Evolutionary conservation across 768 basidiomycete genomes (phyloP), one percentile per base, ranked within the genome.

Genomic region (Xerocomellus chrysenteron): DNA sequence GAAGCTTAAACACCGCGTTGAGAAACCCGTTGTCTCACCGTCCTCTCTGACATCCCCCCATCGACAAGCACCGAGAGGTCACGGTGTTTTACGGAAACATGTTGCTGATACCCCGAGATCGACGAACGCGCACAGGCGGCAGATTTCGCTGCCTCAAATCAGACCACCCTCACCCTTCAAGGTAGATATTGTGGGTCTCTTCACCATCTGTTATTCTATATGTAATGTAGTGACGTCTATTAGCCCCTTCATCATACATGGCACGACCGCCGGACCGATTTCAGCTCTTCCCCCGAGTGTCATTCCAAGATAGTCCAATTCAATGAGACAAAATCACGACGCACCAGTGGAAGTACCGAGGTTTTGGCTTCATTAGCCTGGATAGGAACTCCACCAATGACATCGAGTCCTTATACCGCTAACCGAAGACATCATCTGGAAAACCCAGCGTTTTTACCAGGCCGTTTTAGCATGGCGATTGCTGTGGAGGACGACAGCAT

Each of bases 401-500:
- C 36, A 8, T 30, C 43, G 26, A 19, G 39, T 44, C 17, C 58
- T 40, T 41, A 52, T 26, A 32, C 40, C 11, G 21, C 51, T 44
- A 16, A 58, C 11, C 26, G 21, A 40, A 45, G 8, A 28, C 3
- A 12, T 47, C 55, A 28, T 13, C 10, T 13, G 0, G 35, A 47
- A 47, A 54, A 41, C 19, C 13, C 50, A n/a, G 14, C 32, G 19
- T 55, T 36, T 43, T 28, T 49, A 16, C 39, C 57, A 5, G 56
- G 57, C 49, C 48, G 37, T 13, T 17, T 70, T 30, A 50, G 51
- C 50, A 66, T 82, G 46, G 78, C 78, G 2, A 78, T 76, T 65
- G 80, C 78, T 16, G 76, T 83, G 57, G 80, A 75, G 28, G 78
- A 82, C 47, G 76, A 81, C 28, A 76, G 68, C 17, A 71, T 82